Evolutionary conservation across 352 stramenopile genomes (phyloP), one percentile per base, ranked within the genome.

Genomic region (Pythium folliculosum): DNA sequence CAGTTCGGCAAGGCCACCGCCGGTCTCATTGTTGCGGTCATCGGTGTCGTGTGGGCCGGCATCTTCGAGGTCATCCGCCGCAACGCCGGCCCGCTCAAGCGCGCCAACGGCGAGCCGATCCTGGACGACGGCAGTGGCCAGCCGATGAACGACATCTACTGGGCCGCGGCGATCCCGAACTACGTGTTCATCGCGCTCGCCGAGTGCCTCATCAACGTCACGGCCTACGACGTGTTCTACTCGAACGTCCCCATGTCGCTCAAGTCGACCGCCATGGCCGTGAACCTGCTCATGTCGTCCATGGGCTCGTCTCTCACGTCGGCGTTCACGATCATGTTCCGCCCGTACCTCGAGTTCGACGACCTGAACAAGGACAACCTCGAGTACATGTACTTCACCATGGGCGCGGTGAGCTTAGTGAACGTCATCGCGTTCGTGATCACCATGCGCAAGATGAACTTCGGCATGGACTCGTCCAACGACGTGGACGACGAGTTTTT

Each of bases 331-430:
- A 81, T 90, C 69, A 82, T 90, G 72, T 90, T 88, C 72, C 62
- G 69, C 40, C 70, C 65, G 54, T 84, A 87, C 70, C 53, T 90
- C 12, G 55, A 59, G 40, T 67, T 59, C 19, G 67, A 90, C 71
- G 50, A 88, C 70, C 62, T 90, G 60, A 90, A 90, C 71, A 61
- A 87, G 3, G 72, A 72, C 66, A 66, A 88, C 69, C 63, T 90
- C 37, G 81, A 90, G 77, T 86, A 88, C 71, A 90, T 90, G 81
- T 87, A 87, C 69, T 90, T 85, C 70, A 73, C 70, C 3, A 72
- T 88, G 50, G 80, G 69, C 6, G 64, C 47, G 16, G 63, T 87
- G 30, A 80, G 74, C 30, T n/a, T 88, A 16, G 68, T 83, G 51
- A 90, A 87, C 70, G 63, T 85, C 65, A 32, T 84, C 48, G 68